Evolutionary conservation across 768 basidiomycete species (phyloP).

Genomic region (Auricularia sp.): DNA sequence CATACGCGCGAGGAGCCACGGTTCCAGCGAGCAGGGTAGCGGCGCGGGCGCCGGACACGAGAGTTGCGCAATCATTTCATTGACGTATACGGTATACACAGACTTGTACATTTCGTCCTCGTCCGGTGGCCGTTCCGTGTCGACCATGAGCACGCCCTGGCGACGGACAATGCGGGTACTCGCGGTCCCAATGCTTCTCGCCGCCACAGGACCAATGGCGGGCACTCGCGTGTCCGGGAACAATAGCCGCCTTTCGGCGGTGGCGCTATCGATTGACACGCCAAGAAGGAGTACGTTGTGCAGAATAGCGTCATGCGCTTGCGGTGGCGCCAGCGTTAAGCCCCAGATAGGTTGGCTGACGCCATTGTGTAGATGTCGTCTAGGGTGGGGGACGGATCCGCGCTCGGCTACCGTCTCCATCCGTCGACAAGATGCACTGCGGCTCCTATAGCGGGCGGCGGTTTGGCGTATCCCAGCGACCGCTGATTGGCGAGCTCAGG

Average conservation of each 20-base stretch:
- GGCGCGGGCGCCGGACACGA: too few species aligned
- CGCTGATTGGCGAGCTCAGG: too few species aligned
- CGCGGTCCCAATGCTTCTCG: background rate
- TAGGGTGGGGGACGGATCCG: too few species aligned
- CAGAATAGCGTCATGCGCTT: background rate
- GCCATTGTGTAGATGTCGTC: too few species aligned
- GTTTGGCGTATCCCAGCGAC: too few species aligned
- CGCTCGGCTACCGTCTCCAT: too few species aligned
- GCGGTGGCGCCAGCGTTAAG: too few species aligned
- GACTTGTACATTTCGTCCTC: background rate
- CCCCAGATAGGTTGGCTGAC: too few species aligned
- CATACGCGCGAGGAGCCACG: too few species aligned
- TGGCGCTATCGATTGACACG: background rate
- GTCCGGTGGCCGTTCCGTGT: background rate
- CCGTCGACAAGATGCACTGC: too few species aligned
- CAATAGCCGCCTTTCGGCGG: background rate
- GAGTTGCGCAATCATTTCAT: background rate
- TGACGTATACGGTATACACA: background rate
- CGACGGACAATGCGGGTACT: background rate
- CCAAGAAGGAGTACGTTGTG: background rate
- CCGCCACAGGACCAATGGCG: background rate
- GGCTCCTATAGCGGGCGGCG: too few species aligned
- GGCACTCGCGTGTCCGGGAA: background rate
- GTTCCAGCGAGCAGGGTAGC: too few species aligned
- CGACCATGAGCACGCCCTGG: background rate